Evolutionary conservation across 1,139 yeast species (phyloP).

Genomic region (Pichia sp.): DNA sequence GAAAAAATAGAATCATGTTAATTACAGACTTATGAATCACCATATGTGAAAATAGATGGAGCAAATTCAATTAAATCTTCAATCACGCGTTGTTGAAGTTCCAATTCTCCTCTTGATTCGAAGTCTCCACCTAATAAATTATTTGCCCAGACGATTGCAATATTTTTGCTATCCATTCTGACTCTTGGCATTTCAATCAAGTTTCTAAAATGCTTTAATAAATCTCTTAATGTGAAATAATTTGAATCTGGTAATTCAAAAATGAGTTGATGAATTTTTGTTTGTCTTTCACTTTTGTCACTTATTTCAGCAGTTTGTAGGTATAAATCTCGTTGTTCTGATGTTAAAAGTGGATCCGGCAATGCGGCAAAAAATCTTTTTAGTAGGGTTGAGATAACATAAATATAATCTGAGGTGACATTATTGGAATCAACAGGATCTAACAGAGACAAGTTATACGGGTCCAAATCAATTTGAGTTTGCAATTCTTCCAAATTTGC

Average conservation of each 20-base stretch:
- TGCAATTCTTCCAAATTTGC: constrained; percentile 66
- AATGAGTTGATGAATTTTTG: constrained; percentile 78
- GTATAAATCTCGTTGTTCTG: constrained; percentile 48
- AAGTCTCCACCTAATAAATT: constrained; percentile 48
- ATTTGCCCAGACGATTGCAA: constrained; percentile 94
- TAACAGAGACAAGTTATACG: constrained; percentile 54
- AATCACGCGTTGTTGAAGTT: constrained; percentile 72
- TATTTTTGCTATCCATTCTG: constrained; percentile 72
- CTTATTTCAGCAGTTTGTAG: constrained; percentile 70
- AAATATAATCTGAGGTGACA: constrained; percentile 64
- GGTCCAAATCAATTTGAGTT: constrained; percentile 70
- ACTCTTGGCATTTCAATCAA: constrained; percentile 44
- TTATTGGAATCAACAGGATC: constrained; percentile 39
- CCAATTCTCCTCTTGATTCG: constrained; percentile 69
- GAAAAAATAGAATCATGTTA: background rate
- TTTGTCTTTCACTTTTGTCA: constrained; percentile 51
- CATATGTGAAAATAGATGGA: constrained; percentile 78
- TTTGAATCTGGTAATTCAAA: constrained; percentile 92
- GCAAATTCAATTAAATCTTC: constrained; percentile 79
- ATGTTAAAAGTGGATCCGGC: constrained; percentile 66
- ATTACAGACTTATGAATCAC: constrained; percentile 1
- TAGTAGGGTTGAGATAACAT: constrained; percentile 62
- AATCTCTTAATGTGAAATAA: constrained; percentile 80
- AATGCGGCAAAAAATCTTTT: constrained; percentile 61
- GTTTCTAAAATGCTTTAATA: constrained; percentile 64